phyloP scores from a whole-genome alignment of 305 asterid genomes.

The Fraxinus floribunda region DNA sequence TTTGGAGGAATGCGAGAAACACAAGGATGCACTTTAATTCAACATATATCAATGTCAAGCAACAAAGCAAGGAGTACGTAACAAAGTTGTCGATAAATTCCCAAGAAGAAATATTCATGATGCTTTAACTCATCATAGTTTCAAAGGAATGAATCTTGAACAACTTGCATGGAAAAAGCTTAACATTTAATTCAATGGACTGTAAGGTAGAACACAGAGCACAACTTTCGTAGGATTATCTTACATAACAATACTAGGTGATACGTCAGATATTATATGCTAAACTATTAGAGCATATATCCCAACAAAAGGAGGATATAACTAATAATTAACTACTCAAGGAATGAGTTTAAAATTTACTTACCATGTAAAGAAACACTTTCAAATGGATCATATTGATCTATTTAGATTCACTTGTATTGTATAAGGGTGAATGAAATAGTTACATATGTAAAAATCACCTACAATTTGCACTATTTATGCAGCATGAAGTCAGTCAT shows the following conservation, averaged over 20 bases:
- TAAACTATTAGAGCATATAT: background rate
- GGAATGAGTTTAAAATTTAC: background rate
- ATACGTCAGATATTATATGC: background rate
- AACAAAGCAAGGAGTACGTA: background rate
- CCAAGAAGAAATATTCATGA: background rate
- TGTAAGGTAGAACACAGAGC: background rate
- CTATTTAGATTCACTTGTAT: background rate
- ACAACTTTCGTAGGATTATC: background rate
- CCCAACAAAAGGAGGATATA: background rate
- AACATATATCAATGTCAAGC: background rate
- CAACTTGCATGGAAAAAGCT: background rate
- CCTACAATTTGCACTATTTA: slow-evolving; percentile 14
- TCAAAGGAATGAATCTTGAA: background rate
- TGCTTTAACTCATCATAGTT: background rate
- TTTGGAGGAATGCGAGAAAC: background rate
- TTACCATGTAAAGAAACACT: background rate
- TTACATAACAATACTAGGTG: background rate
- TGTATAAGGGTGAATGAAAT: background rate
- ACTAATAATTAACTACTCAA: background rate
- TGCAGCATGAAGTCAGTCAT: slow-evolving; percentile 53
- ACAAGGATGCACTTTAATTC: background rate
- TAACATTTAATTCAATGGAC: background rate
- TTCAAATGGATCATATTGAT: background rate
- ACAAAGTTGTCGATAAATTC: background rate
- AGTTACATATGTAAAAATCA: background rate